Conservation (phyloP, 179 eudicot genomes). For the Vitellaria paradoxa region DNA sequence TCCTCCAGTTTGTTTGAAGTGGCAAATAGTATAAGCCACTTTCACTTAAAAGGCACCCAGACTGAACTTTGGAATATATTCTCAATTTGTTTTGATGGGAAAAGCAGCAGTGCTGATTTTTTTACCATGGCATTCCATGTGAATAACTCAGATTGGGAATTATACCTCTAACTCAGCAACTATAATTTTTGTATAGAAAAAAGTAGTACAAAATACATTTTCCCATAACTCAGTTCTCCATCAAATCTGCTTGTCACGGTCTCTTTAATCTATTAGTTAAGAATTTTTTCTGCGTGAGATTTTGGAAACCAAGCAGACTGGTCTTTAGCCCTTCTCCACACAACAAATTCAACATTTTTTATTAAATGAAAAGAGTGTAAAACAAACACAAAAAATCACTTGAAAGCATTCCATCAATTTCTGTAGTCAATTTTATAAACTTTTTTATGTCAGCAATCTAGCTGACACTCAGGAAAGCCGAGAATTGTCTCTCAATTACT, state of each 20-base stretch:
- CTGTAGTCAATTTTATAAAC: too few species aligned
- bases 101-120: neutral
- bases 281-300: neutral
- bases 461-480: neutral
- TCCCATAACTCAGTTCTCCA: neutral
- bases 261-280: neutral
- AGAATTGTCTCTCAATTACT: neutral
- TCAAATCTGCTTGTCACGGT: neutral
- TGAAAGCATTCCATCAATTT: neutral
- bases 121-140: neutral
- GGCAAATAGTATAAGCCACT: too few species aligned
- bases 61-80: neutral
- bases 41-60: too few species aligned
- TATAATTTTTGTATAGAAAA: neutral
- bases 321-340: neutral
- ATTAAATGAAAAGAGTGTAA: neutral
- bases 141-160: constrained; percentile 3
- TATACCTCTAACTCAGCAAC: neutral
- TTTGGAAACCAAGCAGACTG: neutral
- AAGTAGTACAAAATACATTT: neutral
- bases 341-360: neutral
- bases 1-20: too few species aligned
- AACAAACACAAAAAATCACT: neutral
- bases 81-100: neutral
- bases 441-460: neutral